Evolutionary conservation across 2,329 filamentous ascomycete species (phyloP).

Genomic region (Arachnopeziza araneosa): DNA sequence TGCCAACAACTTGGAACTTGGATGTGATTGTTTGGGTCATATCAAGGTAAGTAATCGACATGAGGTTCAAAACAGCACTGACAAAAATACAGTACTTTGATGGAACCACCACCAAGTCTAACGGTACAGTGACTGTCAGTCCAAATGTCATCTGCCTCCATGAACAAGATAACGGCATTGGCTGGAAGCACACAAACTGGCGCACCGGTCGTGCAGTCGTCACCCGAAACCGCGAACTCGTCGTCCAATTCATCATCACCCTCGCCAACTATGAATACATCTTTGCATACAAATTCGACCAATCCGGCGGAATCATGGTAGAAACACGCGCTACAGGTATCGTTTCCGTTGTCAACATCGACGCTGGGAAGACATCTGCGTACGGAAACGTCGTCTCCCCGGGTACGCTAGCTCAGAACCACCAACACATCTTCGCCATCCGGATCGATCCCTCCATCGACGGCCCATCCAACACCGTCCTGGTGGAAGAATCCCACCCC

Average conservation of each 20-base stretch:
- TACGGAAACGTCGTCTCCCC: conserved; percentile 57
- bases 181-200: conserved; percentile 67
- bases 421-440: conserved; percentile 49
- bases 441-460: conserved; percentile 53
- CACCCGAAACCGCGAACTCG: conserved; percentile 54
- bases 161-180: conserved; percentile 63
- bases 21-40: conserved; percentile 62
- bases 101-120: conserved; percentile 44
- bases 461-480: conserved; percentile 45
- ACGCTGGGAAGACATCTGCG: conserved; percentile 43
- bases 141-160: conserved; percentile 62
- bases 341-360: conserved; percentile 49
- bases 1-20: conserved; percentile 60
- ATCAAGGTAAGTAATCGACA: conserved; percentile 40
- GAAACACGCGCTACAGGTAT: conserved; percentile 63
- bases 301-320: conserved; percentile 53
- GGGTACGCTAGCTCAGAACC: conserved; percentile 53
- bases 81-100: conserved; percentile 43
- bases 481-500: conserved; percentile 48
- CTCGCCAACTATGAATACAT: conserved; percentile 68
- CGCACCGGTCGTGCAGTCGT: conserved; percentile 56
- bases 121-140: conserved; percentile 47
- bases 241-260: conserved; percentile 62
- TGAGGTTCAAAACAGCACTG: background rate
- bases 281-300: conserved; percentile 58